Conservation (phyloP, 164 flowering plant species). For the Liriodendron chinense region DNA sequence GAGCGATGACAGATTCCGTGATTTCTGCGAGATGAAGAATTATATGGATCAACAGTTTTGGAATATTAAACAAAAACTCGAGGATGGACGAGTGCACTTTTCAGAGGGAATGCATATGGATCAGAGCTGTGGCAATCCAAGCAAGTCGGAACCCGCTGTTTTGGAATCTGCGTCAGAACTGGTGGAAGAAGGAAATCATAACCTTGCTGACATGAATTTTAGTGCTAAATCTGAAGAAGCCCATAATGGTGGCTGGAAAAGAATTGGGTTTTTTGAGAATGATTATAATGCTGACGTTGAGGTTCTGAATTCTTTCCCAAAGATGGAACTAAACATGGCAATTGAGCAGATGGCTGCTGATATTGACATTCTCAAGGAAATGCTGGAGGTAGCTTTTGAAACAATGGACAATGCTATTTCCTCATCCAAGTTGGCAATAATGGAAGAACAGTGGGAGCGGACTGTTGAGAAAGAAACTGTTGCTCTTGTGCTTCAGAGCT, state of each 20-base stretch:
- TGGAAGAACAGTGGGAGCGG: conserved; percentile 61
- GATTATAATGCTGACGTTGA: conserved; percentile 2
- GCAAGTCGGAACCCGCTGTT: background rate
- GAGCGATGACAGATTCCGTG: conserved; percentile 37
- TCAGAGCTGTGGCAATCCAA: background rate
- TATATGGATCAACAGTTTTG: conserved; percentile 56
- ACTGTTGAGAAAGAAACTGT: conserved; percentile 45
- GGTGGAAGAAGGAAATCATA: conserved; percentile 13
- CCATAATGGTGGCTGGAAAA: background rate
- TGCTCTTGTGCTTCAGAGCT: conserved; percentile 32
- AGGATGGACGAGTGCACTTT: conserved; percentile 29
- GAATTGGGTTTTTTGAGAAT: background rate
- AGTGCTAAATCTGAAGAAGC: conserved; percentile 1
- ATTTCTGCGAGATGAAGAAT: conserved; percentile 43
- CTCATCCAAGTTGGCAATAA: conserved; percentile 40
- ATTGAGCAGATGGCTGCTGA: conserved; percentile 61
- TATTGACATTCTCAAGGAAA: conserved; percentile 57
- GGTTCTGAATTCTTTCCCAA: conserved; percentile 3
- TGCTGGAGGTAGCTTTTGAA: conserved; percentile 60
- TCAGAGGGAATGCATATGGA: conserved; percentile 21
- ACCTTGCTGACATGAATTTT: background rate
- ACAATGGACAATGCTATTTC: conserved; percentile 53
- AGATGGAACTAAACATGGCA: conserved; percentile 25
- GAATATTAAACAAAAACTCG: conserved; percentile 52
- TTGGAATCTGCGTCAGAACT: conserved; percentile 12